A percentile compares a stretch with the other conserved stretches of the same genome.
phyloP scores from a whole-genome alignment of 805 yeast species.

The Jamesozyma hellenica region DNA sequence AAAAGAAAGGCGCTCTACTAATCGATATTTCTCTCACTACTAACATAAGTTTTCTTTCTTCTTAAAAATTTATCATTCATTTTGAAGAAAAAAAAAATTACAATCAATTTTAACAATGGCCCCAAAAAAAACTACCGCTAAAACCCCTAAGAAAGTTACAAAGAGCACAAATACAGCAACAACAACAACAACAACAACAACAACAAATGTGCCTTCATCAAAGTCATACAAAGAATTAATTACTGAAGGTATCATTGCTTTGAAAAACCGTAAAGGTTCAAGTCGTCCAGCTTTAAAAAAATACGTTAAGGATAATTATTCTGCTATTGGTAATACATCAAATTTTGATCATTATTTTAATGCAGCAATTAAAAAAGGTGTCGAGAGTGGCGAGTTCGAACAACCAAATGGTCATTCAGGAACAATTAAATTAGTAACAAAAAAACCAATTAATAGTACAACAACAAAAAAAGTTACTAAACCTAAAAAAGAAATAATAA shows the following conservation, averaged over 20 bases:
- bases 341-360: conserved; percentile 72
- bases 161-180: conserved; percentile 4
- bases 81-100: too few species aligned
- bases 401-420: conserved; percentile 91
- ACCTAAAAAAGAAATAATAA: conserved; percentile 8
- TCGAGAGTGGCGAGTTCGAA: conserved; percentile 57
- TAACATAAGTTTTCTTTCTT: too few species aligned
- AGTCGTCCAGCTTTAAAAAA: conserved; percentile 83
- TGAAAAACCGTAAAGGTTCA: conserved; percentile 65
- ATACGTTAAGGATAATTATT: conserved; percentile 47
- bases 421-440: conserved; percentile 50
- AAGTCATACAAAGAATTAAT: conserved; percentile 27
- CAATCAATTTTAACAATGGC: conserved; percentile 8
- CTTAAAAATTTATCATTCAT: too few species aligned
- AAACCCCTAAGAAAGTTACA: background rate
- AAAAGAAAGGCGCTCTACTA: too few species aligned
- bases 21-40: too few species aligned
- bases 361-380: conserved; percentile 71
- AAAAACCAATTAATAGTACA: conserved; percentile 5
- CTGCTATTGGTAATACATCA: conserved; percentile 45
- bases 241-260: conserved; percentile 50
- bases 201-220: conserved; percentile 2
- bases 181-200: conserved; percentile 1
- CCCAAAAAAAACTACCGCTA: conserved; percentile 6
- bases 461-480: conserved; percentile 17